Base-by-base conservation (phyloP, 371 early-diverging fungal species). In the Circinella umbellata region DNA sequence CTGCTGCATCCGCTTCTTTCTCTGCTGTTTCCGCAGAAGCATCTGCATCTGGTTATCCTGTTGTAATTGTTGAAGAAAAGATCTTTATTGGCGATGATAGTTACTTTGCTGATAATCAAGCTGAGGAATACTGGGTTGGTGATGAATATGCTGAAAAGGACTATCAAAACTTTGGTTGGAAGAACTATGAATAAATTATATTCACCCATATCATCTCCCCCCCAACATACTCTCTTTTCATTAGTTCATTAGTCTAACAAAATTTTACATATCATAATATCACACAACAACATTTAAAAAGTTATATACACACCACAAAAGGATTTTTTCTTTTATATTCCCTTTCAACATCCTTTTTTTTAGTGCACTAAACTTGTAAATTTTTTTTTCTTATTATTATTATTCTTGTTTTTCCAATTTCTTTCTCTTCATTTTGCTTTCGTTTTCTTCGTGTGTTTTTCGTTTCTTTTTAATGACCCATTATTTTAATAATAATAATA, bases 61-160 rank as follows among this genome's bases (percentile, higher is more conserved):
- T 63, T 18, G 63, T 63, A 1, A 63, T 63, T 34, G 63, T 46
- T 11, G 63, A 63, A 15, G 66, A 66, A 37, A 39, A 66, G 14
- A 20, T 66, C 42, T 66, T 55, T 18, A 27, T 53, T 38, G 66
- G 36, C 38, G 66, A 66, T 34, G 66, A 42, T n/a, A 55, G 57
- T 7, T 54, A 54, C 55, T 66, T 66, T 18, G 39, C 10, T 7
- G 46, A 49, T 17, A 27, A 15, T 39, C 47, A 63, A 8, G 42
- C 14, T 39, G 66, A 39, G 4, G 36, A 53, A 15, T 66, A 55
- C 55, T 66, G 66, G 66, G 27, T 55, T 15, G 66, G 39, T 35
- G 66, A 66, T 37, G 55, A 66, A 11, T 57, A 57, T 66, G 54
- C 37, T 36, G 54, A 66, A 34, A 20, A n/a, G n/a, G 42, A 53